These are phyloP conservation scores for Amanita rimosa DNA, from an alignment of 768 basidiomycete genomes.

Conservation along the genomic window DNA sequence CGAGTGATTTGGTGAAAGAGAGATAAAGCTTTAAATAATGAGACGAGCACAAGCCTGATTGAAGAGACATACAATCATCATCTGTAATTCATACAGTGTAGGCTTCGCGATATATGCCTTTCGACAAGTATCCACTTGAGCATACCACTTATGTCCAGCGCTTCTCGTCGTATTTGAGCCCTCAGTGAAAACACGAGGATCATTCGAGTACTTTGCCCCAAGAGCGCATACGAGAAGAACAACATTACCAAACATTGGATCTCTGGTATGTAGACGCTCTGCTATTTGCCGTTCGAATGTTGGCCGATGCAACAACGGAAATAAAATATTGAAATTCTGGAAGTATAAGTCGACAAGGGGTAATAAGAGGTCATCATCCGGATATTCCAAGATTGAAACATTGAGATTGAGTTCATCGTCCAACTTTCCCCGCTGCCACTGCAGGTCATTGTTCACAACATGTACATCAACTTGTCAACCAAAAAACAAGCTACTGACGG, in stretches of 20 bases:
- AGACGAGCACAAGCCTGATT: background rate
- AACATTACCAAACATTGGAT: constrained; percentile 37
- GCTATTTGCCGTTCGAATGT: constrained; percentile 46
- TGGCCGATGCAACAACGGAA: constrained; percentile 65
- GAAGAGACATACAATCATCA: constrained; percentile 39
- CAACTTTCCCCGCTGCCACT: constrained; percentile 22
- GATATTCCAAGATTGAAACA: constrained; percentile 28
- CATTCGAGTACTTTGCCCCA: constrained; percentile 48
- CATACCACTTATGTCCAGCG: constrained; percentile 57
- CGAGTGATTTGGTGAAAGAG: constrained; percentile 35
- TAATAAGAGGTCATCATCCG: constrained; percentile 39
- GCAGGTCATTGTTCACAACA: background rate
- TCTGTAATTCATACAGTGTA: constrained; percentile 64
- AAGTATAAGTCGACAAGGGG: constrained; percentile 63
- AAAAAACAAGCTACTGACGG: constrained; percentile 20
- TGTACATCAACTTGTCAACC: background rate
- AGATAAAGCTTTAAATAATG: constrained; percentile 30
- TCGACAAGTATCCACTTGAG: constrained; percentile 53
- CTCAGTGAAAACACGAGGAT: constrained; percentile 45
- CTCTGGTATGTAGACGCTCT: constrained; percentile 36
- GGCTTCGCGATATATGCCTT: constrained; percentile 48
- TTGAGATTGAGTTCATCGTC: constrained; percentile 13
- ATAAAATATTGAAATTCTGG: constrained; percentile 33
- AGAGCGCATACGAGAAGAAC: constrained; percentile 58
- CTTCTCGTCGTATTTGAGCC: constrained; percentile 29